Evolutionary conservation across 306 rosid genomes (phyloP).

Genomic region (barrel medic (Medicago truncatula)): MtrunA17r5.0-ANR NC_053046.1:41240501-41241000

Average conservation of each 20-base stretch:
- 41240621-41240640: constrained; percentile 74
- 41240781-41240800: constrained; percentile 20
- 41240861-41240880: constrained; percentile 34
- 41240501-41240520: constrained; percentile 58
- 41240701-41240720: constrained; percentile 76
- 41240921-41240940: constrained; percentile 40
- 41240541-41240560: constrained; percentile 82
- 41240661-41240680: constrained; percentile 67
- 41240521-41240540: constrained; percentile 62
- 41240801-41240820: constrained; percentile 37
- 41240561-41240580: constrained; percentile 77
- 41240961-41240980: constrained; percentile 17
- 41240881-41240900: constrained; percentile 43
- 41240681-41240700: constrained; percentile 72
- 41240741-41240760: constrained; percentile 65
- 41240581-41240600: constrained; percentile 87
- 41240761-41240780: constrained; percentile 23
- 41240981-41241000: constrained; percentile 21
- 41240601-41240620: constrained; percentile 85
- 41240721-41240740: constrained; percentile 81
- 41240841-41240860: constrained; percentile 43
- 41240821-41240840: constrained; percentile 44
- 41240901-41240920: constrained; percentile 37
- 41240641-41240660: constrained; percentile 76
- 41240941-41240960: constrained; percentile 37